Percentiles rank a stretch among this genome's conserved stretches.
Evolutionary conservation across 2,329 filamentous ascomycete species (phyloP).

Genomic region (Neonectria sp.): DNA sequence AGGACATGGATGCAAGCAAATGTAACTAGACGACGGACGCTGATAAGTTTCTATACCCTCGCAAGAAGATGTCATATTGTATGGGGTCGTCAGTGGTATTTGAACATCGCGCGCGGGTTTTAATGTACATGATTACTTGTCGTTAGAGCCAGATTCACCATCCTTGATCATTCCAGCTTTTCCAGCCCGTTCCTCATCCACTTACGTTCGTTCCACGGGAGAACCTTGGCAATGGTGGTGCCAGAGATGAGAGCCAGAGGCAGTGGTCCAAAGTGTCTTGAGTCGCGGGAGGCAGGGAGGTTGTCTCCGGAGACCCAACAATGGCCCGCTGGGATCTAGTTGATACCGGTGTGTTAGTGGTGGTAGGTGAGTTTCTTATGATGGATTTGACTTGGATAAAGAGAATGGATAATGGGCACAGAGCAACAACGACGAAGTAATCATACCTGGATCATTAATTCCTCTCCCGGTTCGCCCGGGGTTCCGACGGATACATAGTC

Average conservation of each 20-base stretch:
- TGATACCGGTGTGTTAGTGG: slow-evolving; percentile 21
- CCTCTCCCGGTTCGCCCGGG: slow-evolving; percentile 63
- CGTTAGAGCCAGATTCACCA: background rate
- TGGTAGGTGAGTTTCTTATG: no score
- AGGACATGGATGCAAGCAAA: slow-evolving; percentile 38
- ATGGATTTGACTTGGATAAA: background rate
- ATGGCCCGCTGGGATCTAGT: slow-evolving; percentile 90
- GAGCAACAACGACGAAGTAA: background rate
- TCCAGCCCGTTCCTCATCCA: slow-evolving; percentile 57
- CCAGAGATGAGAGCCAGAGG: slow-evolving; percentile 88
- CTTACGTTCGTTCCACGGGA: slow-evolving; percentile 66
- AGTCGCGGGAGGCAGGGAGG: slow-evolving; percentile 86
- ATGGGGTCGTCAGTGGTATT: slow-evolving; percentile 22
- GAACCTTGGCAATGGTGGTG: slow-evolving; percentile 80
- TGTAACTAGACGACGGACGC: slow-evolving; percentile 55
- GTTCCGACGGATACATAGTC: slow-evolving; percentile 81
- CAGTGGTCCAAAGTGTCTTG: slow-evolving; percentile 86
- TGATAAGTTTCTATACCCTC: slow-evolving; percentile 49
- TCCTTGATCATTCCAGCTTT: background rate
- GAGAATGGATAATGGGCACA: background rate
- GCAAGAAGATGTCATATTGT: slow-evolving; percentile 45
- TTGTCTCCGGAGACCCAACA: slow-evolving; percentile 95
- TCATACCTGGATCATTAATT: slow-evolving; percentile 76
- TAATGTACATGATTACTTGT: slow-evolving; percentile 28
- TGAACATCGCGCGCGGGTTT: slow-evolving; percentile 3